phyloP scores from a whole-genome alignment of 2,329 filamentous ascomycete species.

The Paracoccidioides brasiliensis region DNA sequence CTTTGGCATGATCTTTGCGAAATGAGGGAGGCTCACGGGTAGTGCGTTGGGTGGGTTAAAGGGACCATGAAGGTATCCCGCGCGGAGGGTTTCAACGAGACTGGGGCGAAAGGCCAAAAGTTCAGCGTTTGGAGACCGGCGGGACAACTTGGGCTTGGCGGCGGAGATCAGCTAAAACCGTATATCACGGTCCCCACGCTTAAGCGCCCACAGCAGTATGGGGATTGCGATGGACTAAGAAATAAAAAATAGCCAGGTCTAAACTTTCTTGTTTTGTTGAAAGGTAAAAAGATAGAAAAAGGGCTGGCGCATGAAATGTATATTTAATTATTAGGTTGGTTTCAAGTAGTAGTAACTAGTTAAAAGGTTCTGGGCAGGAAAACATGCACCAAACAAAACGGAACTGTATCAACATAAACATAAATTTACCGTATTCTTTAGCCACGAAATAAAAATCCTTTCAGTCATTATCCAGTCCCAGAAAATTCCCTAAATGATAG shows the following conservation, averaged over 20 bases:
- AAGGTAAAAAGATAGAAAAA: too few relatives aligned
- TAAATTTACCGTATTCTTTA: too few relatives aligned
- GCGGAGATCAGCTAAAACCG: background rate
- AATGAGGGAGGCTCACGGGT: background rate
- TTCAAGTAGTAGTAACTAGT: too few relatives aligned
- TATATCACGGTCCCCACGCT: background rate
- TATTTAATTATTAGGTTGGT: too few relatives aligned
- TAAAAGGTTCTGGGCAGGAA: too few relatives aligned
- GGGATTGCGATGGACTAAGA: background rate
- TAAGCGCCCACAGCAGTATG: background rate
- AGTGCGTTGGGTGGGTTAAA: background rate
- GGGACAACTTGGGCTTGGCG: background rate
- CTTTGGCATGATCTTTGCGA: slow-evolving; percentile 51
- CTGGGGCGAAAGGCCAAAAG: background rate
- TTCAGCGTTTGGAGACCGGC: background rate
- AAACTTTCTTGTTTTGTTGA: too few relatives aligned
- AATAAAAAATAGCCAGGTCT: background rate
- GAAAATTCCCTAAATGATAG: too few relatives aligned
- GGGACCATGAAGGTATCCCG: background rate
- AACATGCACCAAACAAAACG: too few relatives aligned
- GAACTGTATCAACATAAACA: too few relatives aligned
- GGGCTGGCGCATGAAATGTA: too few relatives aligned
- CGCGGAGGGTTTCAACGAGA: background rate
- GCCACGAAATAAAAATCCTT: too few relatives aligned
- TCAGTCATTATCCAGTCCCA: too few relatives aligned